These are phyloP conservation scores for Quercus engelmannii DNA, from an alignment of 306 rosid species.

Conservation along the genomic window DNA sequence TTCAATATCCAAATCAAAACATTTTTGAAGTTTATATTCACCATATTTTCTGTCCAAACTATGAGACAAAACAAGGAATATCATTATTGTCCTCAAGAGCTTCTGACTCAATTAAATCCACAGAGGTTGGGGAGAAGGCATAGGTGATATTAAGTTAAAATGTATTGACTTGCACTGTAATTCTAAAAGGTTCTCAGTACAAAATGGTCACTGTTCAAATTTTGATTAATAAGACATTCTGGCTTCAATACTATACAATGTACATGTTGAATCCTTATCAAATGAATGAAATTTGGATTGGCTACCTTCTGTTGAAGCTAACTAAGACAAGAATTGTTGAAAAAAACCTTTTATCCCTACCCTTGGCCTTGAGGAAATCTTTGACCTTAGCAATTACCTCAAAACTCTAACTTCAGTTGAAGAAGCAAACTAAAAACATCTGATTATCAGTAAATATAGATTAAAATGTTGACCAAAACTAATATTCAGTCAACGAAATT, in stretches of 20 bases:
- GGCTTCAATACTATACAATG: not conserved
- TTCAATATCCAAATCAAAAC: not conserved
- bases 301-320: not conserved
- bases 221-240: not conserved
- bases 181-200: not conserved
- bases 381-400: not conserved
- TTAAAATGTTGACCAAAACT: not conserved
- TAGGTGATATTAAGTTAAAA: not conserved
- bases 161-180: too few species aligned
- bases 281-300: not conserved
- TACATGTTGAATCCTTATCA: not conserved
- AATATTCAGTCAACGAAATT: not conserved
- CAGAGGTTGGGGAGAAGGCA: not conserved
- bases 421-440: not conserved
- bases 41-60: not conserved
- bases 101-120: not conserved
- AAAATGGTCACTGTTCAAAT: not conserved
- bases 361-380: not conserved
- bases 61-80: not conserved
- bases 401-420: not conserved
- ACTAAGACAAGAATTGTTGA: not conserved
- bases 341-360: not conserved
- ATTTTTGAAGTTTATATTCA: not conserved
- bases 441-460: not conserved
- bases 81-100: not conserved